A percentile compares a stretch with the other conserved stretches of the same genome.
Evolutionary conservation across 139 green algal genomes (phyloP).

Genomic region (Deuterostichococcus epilithicus): DNA sequence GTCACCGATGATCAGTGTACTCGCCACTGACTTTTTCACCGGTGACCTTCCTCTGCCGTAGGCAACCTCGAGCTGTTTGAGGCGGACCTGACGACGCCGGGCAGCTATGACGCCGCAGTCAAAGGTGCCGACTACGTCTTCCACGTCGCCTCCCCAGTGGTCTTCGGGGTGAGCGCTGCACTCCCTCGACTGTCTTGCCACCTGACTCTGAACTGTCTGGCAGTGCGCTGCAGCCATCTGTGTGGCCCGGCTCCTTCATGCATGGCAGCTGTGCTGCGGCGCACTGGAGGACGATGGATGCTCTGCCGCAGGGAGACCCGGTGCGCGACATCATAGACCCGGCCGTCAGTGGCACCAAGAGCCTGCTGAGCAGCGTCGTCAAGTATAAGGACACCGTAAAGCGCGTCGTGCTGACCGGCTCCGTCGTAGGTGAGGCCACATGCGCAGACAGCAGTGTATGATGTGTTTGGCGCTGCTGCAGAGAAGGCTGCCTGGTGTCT

Average conservation of each 20-base stretch:
- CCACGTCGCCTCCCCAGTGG: not conserved
- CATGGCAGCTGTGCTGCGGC: too few relatives aligned
- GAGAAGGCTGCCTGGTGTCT: too few relatives aligned
- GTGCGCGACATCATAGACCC: constrained; percentile 36
- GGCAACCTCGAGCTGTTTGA: not conserved
- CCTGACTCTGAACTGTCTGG: not conserved
- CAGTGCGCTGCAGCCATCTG: not conserved
- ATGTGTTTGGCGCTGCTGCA: too few relatives aligned
- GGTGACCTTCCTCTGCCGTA: not conserved
- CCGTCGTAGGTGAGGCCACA: constrained; percentile 36
- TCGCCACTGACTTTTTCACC: too few relatives aligned
- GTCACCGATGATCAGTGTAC: too few relatives aligned
- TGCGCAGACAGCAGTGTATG: not conserved
- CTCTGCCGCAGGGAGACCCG: constrained; percentile 30
- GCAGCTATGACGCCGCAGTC: not conserved
- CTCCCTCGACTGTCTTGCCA: not conserved
- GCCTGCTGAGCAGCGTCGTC: constrained; percentile 49
- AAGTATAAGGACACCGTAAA: constrained; percentile 29
- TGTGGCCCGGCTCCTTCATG: constrained; percentile 68
- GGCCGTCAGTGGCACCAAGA: constrained; percentile 53
- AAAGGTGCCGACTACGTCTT: not conserved
- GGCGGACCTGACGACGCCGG: not conserved
- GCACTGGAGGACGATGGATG: too few relatives aligned
- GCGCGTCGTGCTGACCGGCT: constrained; percentile 65
- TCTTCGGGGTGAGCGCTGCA: too few relatives aligned